Evolutionary conservation across 2,329 filamentous ascomycete genomes (phyloP), one percentile per base, ranked within the genome.

Genomic region (Aurifilum marmelostoma): DNA sequence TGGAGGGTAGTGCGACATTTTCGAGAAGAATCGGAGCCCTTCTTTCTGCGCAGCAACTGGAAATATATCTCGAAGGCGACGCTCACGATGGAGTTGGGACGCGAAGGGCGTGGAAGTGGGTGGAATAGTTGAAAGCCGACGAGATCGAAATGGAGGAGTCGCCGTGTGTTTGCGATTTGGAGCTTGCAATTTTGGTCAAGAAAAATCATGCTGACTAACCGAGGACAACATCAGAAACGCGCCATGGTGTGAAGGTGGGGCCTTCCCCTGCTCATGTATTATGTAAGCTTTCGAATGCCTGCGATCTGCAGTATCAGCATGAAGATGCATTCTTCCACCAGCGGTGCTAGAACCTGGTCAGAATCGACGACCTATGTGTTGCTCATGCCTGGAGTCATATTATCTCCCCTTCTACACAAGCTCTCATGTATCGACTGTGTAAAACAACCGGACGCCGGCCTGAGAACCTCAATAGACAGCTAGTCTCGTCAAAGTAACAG

Each of bases 1-100:
- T 32, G 69, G 69, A 21, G 64, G 69, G 37, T 71, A 71, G 65
- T 71, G 65, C 62, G 69, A 69, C 69, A 71, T 71, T 12, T 50
- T 50, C n/a, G 39, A 5, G 41, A 16, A 37, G 27, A 39, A 32
- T 62, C 16, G 43, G 37, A 32, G 34, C 43, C 29, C 37, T 52
- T 58, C 63, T 37, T 24, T 58, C 27, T 32, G 29, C 63, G 24
- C 21, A 63, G 47, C 29, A 54, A 34, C 12, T 64, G 39, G 47
- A 9, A 18, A 7, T 68, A 58, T 32, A 59, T 52, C 41, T 59
- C 68, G 69, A 66, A 61, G 32, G 41, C 54, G 50, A 32, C 32
- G 58, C 39, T 66, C 32, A 52, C 64, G 58, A 67, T 18, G 47
- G 32, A n/a, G 43, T 21, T 8, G 47, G 9, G 65, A 37, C 56